Conservation (phyloP, 306 rosid genomes). For the Vicia sativa region DNA sequence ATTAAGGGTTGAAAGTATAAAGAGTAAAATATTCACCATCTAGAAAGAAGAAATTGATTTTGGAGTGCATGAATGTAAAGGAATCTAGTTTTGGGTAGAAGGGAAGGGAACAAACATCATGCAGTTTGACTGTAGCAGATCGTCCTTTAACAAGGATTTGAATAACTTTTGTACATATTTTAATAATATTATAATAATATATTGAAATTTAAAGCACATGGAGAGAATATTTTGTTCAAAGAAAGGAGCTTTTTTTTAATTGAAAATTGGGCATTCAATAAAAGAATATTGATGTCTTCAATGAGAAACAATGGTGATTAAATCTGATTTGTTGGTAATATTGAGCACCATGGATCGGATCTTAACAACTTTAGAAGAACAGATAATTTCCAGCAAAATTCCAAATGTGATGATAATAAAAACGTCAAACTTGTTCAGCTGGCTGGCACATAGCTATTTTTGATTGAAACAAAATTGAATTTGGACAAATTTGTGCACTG, state of each 20-base stretch:
- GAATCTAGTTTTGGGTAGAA: slow-evolving; percentile 47
- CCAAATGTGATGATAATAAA: not conserved
- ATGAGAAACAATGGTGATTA: slow-evolving; percentile 1
- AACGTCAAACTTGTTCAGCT: slow-evolving; percentile 1
- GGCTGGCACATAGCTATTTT: slow-evolving; percentile 26
- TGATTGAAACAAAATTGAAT: not conserved
- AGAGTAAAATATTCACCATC: slow-evolving; percentile 43
- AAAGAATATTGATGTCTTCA: slow-evolving; percentile 3
- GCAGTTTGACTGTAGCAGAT: slow-evolving; percentile 52
- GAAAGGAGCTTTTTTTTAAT: not conserved
- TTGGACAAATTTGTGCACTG: not conserved
- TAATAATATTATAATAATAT: not conserved
- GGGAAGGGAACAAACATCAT: slow-evolving; percentile 28
- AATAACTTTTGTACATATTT: slow-evolving; percentile 19
- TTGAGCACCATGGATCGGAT: slow-evolving; percentile 1
- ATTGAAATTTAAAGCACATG: slow-evolving; percentile 24
- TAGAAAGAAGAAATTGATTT: slow-evolving; percentile 40
- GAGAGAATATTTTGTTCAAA: slow-evolving; percentile 5
- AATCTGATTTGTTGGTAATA: not conserved
- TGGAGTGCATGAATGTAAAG: slow-evolving; percentile 40
- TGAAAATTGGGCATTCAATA: not conserved
- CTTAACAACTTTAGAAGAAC: not conserved
- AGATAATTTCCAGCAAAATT: not conserved
- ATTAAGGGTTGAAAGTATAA: slow-evolving; percentile 27
- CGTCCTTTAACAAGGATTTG: slow-evolving; percentile 32